Percentiles rank a stretch among this genome's conserved stretches.
Evolutionary conservation across 192 early-diverging fungal species (phyloP).

Genomic region (Umbelopsis sp.): DNA sequence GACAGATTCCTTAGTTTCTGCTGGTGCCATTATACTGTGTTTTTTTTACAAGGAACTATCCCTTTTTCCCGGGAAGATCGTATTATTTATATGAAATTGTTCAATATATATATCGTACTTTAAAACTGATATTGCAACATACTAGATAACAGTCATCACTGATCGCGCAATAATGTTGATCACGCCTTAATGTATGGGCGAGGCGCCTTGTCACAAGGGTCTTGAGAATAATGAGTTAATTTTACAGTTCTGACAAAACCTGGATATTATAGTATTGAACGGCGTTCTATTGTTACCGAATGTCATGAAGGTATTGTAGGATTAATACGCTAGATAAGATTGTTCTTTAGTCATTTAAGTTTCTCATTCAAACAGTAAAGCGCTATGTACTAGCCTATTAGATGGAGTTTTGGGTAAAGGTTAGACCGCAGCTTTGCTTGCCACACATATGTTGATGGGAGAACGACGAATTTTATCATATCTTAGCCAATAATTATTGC

Average conservation of each 20-base stretch:
- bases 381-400: too few relatives aligned
- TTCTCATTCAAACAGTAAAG: too few relatives aligned
- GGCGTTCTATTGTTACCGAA: too few relatives aligned
- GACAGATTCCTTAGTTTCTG: background rate
- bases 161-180: background rate
- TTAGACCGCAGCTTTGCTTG: background rate
- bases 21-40: background rate
- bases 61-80: background rate
- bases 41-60: background rate
- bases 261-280: too few relatives aligned
- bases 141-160: background rate
- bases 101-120: background rate
- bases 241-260: too few relatives aligned
- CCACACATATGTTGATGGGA: background rate
- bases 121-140: background rate
- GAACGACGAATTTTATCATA: background rate
- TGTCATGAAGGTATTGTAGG: too few relatives aligned
- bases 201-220: background rate
- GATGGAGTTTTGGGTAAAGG: background rate
- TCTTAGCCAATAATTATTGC: background rate
- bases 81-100: background rate
- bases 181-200: background rate
- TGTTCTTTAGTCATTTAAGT: too few relatives aligned
- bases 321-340: too few relatives aligned
- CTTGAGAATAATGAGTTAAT: background rate